Evolutionary conservation across 169 alveolate genomes (phyloP), one percentile per base, ranked within the genome.

Genomic region (Babesia divergens): DNA sequence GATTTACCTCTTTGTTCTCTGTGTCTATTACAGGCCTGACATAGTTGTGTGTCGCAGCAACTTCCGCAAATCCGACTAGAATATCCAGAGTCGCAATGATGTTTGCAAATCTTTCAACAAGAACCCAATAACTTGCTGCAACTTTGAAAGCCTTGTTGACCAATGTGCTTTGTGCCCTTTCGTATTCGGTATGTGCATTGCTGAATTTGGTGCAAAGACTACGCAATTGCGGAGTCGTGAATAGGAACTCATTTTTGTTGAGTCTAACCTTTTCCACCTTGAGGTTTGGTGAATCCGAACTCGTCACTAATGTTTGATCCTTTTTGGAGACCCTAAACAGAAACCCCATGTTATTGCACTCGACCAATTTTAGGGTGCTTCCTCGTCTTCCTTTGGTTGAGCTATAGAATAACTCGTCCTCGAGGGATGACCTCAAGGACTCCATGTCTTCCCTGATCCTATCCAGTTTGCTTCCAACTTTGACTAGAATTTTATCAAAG

Each of bases 81-180:
- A 95, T 98, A 82, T 97, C 99, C 43, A 96, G 74, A 22, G 95
- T 91, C 16, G 98, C 90, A 42, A 97, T 82, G 31, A 95, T 55
- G 38, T 84, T 84, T 3, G 95, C 81, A 26, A 94, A 91, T 62
- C 92, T 74, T 74, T 95, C 98, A 55, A 95, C 89, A 16, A 95
- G 90, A 5, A 98, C 95, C 90, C 97, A 95, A 81, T 97, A 97
- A 5, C 98, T 92, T 26, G 98, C 87, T 1, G 97, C 98, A 24
- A 96, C 97, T 56, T 90, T 91, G 31, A 97, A 82, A n/a, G 98
- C 90, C 89, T 91, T 95, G 58, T 88, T 65, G 3, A 95, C 94
- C 47, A 95, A 84, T 44, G 84, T 94, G 44, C 59, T 67, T 75
- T 94, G 96, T 37, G 84, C 86, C 32, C 70, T 74, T 65, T 91